Evolutionary conservation across 2,329 filamentous ascomycete species (phyloP).

Genomic region (Chaetomium globosum): DNA sequence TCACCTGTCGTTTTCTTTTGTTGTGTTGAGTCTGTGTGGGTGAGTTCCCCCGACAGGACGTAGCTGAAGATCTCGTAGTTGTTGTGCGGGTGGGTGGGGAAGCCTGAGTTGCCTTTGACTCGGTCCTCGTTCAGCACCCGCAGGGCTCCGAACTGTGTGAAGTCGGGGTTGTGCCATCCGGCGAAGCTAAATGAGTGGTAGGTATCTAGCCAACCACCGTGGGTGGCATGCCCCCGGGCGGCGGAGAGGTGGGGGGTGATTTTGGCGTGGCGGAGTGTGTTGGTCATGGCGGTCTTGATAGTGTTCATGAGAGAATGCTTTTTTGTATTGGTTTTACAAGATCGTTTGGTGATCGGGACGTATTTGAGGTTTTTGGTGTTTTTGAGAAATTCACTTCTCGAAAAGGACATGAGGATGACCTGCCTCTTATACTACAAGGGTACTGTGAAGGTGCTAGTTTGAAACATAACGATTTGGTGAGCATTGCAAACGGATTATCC

Average conservation of each 20-base stretch:
- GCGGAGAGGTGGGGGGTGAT: constrained; percentile 74
- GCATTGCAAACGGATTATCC: constrained; percentile 19
- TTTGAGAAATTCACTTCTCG: constrained; percentile 37
- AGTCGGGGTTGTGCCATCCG: constrained; percentile 66
- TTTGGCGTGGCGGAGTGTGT: constrained; percentile 66
- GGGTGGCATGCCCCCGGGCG: constrained; percentile 73
- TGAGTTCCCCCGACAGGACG: constrained; percentile 81
- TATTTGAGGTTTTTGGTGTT: constrained; percentile 31
- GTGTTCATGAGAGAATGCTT: constrained; percentile 39
- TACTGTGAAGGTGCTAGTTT: neutral
- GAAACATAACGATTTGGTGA: constrained; percentile 18
- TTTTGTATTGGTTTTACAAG: constrained; percentile 16
- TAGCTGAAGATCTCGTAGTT: constrained; percentile 92
- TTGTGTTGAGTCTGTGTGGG: constrained; percentile 84
- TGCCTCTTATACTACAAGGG: constrained; percentile 41
- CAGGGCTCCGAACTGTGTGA: constrained; percentile 71
- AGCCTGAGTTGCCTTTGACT: constrained; percentile 72
- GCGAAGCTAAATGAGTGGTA: constrained; percentile 89
- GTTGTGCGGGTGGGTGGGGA: constrained; percentile 81
- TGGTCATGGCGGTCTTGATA: constrained; percentile 59
- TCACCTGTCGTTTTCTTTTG: constrained; percentile 63
- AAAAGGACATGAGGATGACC: constrained; percentile 33
- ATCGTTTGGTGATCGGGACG: constrained; percentile 24
- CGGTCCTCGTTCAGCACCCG: constrained; percentile 89
- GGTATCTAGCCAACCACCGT: constrained; percentile 84